A percentile compares a stretch with the other conserved stretches of the same genome.
phyloP scores from a whole-genome alignment of 352 stramenopile species.

The Phytophthora pseudosyringae region DNA sequence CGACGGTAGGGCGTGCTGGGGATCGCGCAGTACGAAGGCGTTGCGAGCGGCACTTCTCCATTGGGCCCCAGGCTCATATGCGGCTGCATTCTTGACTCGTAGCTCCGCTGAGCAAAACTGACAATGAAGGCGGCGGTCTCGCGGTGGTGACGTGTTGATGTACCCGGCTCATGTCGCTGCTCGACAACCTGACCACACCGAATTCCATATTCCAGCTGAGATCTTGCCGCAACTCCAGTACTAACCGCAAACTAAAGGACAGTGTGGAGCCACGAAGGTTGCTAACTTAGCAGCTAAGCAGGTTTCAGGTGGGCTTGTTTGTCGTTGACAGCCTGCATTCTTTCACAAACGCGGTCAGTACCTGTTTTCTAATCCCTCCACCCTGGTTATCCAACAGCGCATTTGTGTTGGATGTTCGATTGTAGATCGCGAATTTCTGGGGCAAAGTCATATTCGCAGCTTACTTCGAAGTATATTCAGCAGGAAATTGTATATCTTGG shows the following conservation, averaged over 20 bases:
- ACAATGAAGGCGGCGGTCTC: background rate
- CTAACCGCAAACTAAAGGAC: no score
- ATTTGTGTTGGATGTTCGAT: background rate
- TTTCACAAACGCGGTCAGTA: background rate
- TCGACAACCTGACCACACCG: background rate
- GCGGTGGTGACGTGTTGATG: background rate
- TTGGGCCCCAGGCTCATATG: background rate
- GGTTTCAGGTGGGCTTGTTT: background rate
- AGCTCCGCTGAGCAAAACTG: background rate
- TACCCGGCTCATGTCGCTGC: constrained; percentile 17
- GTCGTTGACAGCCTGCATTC: no score
- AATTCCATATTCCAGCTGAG: background rate
- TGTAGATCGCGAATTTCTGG: background rate
- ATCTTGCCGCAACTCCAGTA: no score
- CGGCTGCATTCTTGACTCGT: constrained; percentile 5
- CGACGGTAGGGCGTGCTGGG: constrained; percentile 10
- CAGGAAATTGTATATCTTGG: constrained; percentile 23
- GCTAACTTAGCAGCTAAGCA: no score
- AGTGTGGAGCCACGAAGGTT: no score
- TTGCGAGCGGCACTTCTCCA: constrained; percentile 5
- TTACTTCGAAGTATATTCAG: constrained; percentile 28
- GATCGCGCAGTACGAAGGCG: constrained; percentile 9
- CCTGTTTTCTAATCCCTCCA: no score
- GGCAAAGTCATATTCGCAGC: constrained; percentile 15
- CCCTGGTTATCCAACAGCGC: background rate